A percentile compares a stretch with the other conserved stretches of the same genome.
These are phyloP conservation scores for Populus euphratica DNA, from an alignment of 345 rosid genomes.

Conservation along the genomic window DNA sequence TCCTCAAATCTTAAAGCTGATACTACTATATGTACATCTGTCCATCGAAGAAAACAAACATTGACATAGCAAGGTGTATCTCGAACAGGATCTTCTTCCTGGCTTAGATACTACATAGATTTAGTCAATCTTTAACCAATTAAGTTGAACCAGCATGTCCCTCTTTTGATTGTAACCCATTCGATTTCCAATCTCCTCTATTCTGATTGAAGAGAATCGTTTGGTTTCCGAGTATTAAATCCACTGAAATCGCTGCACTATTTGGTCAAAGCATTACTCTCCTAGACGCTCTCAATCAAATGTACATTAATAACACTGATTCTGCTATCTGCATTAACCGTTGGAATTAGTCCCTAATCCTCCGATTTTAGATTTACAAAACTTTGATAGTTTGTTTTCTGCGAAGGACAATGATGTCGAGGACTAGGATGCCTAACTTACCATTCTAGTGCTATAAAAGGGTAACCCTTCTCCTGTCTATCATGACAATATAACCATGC, in stretches of 20 bases:
- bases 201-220: not conserved
- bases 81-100: not conserved
- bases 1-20: not conserved
- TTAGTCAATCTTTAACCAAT: conserved; percentile 2
- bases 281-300: not conserved
- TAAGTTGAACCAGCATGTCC: not conserved
- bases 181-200: not conserved
- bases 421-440: not conserved
- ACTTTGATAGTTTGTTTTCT: not conserved
- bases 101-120: conserved; percentile 15
- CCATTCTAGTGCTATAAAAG: not conserved
- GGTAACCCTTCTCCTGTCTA: not conserved
- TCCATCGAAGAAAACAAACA: not conserved
- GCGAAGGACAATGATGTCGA: not conserved
- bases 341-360: not conserved
- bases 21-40: not conserved
- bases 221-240: not conserved
- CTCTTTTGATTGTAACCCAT: not conserved
- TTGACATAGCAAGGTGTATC: not conserved
- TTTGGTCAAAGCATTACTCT: not conserved
- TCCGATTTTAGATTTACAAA: not conserved
- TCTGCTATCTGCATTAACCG: not conserved
- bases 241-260: not conserved
- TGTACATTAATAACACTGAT: not conserved
- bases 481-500: conserved; percentile 11